These are phyloP conservation scores for Ogataea corticis DNA, from an alignment of 805 yeast species.

Conservation along the genomic window DNA sequence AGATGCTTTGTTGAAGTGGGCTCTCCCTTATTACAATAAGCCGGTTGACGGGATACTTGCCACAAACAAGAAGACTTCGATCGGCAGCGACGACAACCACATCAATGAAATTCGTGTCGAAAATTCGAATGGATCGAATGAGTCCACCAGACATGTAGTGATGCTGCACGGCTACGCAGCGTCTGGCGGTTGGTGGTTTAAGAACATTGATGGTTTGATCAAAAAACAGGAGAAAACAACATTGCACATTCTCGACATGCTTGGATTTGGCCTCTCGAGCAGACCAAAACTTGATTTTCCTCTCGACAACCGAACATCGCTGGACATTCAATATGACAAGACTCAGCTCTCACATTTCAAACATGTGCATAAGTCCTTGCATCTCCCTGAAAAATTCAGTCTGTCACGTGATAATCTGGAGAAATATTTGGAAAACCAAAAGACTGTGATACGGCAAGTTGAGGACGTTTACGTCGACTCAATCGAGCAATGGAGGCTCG, in stretches of 20 bases:
- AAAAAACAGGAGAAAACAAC: conserved; percentile 23
- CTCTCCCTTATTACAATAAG: conserved; percentile 29
- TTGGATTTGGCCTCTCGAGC: conserved; percentile 57
- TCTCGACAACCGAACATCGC: conserved; percentile 27
- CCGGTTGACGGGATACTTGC: conserved; percentile 17
- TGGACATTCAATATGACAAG: conserved; percentile 27
- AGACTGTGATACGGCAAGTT: conserved; percentile 42
- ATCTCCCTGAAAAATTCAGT: conserved; percentile 22
- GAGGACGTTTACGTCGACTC: conserved; percentile 59
- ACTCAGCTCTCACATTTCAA: conserved; percentile 18
- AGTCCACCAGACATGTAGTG: conserved; percentile 39
- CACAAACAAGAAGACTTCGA: conserved; percentile 14
- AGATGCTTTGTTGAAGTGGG: conserved; percentile 22
- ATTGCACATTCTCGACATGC: conserved; percentile 47
- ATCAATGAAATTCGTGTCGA: conserved; percentile 32
- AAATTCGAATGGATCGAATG: conserved; percentile 9
- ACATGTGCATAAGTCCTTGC: conserved; percentile 27
- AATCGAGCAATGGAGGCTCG: conserved; percentile 64
- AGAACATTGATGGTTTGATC: conserved; percentile 48
- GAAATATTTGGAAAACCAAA: conserved; percentile 35
- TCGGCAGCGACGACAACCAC: conserved; percentile 10
- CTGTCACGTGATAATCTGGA: conserved; percentile 23
- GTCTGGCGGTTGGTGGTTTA: conserved; percentile 54
- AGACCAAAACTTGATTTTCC: conserved; percentile 39
- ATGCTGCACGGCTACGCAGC: conserved; percentile 62